Conservation (phyloP, 73 alveolate species). For the Paramecium sexaurelia region DNA sequence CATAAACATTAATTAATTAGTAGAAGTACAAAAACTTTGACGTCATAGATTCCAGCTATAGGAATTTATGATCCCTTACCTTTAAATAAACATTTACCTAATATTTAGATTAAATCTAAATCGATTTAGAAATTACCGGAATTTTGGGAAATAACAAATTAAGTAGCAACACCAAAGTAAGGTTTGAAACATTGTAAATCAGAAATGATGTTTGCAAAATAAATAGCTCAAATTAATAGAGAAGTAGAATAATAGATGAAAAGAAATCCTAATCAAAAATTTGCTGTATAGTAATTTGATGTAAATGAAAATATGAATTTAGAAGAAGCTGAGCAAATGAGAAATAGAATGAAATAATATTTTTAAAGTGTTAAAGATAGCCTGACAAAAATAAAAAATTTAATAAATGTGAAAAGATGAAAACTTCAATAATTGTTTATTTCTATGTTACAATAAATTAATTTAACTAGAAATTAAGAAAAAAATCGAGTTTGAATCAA, state of each 20-base stretch:
- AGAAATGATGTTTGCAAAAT: conserved; percentile 45
- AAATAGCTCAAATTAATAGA: conserved; percentile 38
- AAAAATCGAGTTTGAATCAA: not conserved
- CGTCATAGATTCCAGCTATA: conserved; percentile 14
- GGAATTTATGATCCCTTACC: conserved; percentile 39
- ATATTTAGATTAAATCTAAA: conserved; percentile 40
- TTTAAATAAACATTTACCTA: conserved; percentile 14
- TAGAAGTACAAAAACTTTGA: not conserved
- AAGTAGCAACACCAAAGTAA: not conserved
- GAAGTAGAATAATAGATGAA: conserved; percentile 43
- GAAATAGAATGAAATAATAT: conserved; percentile 26
- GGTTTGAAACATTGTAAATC: not conserved
- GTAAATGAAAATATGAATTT: not conserved
- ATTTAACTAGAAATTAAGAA: too few species aligned
- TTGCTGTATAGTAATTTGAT: not conserved
- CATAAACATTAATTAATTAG: conserved; percentile 10
- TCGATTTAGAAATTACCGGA: conserved; percentile 5
- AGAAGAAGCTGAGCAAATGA: conserved; percentile 45
- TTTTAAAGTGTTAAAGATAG: conserved; percentile 43
- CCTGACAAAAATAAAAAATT: not conserved
- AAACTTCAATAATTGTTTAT: not conserved
- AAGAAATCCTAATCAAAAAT: conserved; percentile 42
- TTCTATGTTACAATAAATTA: too few species aligned
- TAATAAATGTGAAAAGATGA: conserved; percentile 46
- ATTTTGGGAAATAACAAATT: not conserved